Conservation (phyloP, 2,329 filamentous ascomycete species). For the Apiospora sp. region DNA sequence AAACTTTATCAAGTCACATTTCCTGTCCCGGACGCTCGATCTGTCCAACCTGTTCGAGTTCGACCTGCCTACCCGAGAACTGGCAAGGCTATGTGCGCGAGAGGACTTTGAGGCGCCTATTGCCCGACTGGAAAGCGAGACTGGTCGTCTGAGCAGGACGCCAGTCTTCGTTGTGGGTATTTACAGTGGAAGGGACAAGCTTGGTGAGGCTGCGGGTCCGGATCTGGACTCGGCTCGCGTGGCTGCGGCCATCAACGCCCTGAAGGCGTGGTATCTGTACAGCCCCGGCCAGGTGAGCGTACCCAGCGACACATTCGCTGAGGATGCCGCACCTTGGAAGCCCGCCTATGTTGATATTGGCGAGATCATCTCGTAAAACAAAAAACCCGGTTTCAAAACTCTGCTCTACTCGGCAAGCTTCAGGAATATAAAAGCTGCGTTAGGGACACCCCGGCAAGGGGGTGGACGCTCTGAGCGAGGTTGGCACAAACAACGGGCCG, state of each 20-base stretch:
- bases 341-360: constrained; percentile 75
- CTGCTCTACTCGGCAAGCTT: constrained; percentile 1
- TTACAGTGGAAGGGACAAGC: constrained; percentile 87
- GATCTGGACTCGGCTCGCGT: constrained; percentile 80
- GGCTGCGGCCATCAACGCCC: constrained; percentile 81
- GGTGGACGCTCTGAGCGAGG: constrained; percentile 11
- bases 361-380: constrained; percentile 64
- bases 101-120: constrained; percentile 90
- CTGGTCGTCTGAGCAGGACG: constrained; percentile 81
- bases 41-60: constrained; percentile 84
- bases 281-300: constrained; percentile 74
- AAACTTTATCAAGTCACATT: constrained; percentile 82
- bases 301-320: constrained; percentile 73
- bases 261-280: constrained; percentile 98
- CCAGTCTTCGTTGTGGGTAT: constrained; percentile 96
- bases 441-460: neutral
- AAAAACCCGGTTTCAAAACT: neutral
- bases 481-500: constrained; percentile 10
- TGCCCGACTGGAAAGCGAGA: constrained; percentile 88
- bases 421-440: neutral
- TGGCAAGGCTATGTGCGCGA: constrained; percentile 81
- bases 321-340: constrained; percentile 69
- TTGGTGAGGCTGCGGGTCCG: constrained; percentile 87
- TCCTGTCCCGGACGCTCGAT: constrained; percentile 81
- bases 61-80: constrained; percentile 81